A percentile compares a stretch with the other conserved stretches of the same genome.
These are phyloP conservation scores for Leishmania amazonensis DNA, from an alignment of 208 protist genomes.

Conservation along the genomic window DNA sequence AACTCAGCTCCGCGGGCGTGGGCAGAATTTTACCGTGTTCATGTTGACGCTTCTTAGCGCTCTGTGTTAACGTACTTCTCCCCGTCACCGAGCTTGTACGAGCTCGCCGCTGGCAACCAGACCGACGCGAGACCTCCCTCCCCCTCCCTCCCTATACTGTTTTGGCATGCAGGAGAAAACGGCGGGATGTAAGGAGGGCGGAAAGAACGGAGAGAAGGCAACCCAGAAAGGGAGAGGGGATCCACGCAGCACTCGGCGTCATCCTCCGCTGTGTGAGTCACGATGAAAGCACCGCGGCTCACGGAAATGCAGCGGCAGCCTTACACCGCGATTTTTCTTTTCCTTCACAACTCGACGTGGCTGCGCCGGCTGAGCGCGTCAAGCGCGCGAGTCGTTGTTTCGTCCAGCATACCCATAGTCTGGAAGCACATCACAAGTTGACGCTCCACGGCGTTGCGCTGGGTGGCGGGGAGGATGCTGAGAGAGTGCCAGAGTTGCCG, in stretches of 20 bases:
- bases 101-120: background rate
- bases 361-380: constrained; percentile 4
- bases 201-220: background rate
- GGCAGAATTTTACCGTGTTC: background rate
- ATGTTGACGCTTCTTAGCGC: background rate
- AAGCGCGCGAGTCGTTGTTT: constrained; percentile 33
- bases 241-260: background rate
- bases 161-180: background rate
- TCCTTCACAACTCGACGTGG: background rate
- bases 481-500: constrained; percentile 50
- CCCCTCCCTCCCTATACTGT: background rate
- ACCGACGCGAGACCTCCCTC: background rate
- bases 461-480: constrained; percentile 25
- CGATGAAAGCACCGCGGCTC: background rate
- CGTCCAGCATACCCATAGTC: constrained; percentile 42
- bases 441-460: constrained; percentile 46
- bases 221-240: background rate
- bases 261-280: background rate
- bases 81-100: background rate
- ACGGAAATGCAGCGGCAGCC: background rate
- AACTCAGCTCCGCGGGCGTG: background rate
- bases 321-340: background rate
- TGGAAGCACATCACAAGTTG: constrained; percentile 54
- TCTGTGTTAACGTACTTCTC: background rate
- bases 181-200: background rate